A percentile compares a stretch with the other conserved stretches of the same genome.
Evolutionary conservation across 2,329 filamentous ascomycete species (phyloP).

Genomic region (Stagonosporopsis tanaceti): DNA sequence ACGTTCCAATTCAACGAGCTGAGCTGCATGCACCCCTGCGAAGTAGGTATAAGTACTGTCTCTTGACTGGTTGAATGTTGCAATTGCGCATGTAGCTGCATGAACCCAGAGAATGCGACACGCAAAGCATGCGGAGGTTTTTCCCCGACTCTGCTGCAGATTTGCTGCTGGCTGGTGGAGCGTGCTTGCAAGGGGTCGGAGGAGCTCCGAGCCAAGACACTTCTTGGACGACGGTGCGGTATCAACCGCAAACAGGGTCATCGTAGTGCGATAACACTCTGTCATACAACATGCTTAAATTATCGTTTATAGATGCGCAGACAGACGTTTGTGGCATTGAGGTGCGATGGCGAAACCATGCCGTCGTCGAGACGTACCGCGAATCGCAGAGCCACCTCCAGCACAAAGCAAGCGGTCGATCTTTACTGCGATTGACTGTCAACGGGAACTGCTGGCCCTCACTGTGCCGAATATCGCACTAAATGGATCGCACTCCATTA

Average conservation of each 20-base stretch:
- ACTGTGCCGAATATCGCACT: background rate
- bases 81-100: background rate
- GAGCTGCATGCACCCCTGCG: background rate
- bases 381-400: background rate
- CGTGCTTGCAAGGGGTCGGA: background rate
- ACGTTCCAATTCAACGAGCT: background rate
- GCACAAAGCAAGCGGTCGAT: background rate
- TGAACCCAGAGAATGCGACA: background rate
- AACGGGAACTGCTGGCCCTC: conserved; percentile 6
- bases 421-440: background rate
- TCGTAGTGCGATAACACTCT: background rate
- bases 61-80: background rate
- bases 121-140: background rate
- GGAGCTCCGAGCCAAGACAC: background rate
- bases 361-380: background rate
- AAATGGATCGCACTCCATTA: background rate
- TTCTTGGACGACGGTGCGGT: background rate
- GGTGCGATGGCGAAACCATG: background rate
- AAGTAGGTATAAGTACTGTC: too few species aligned
- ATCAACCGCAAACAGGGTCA: conserved; percentile 1
- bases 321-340: background rate
- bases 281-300: background rate
- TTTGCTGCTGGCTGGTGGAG: background rate
- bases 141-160: background rate
- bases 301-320: background rate